phyloP scores from a whole-genome alignment of 83 land plant genomes.

The Isoetes engelmannii region DNA sequence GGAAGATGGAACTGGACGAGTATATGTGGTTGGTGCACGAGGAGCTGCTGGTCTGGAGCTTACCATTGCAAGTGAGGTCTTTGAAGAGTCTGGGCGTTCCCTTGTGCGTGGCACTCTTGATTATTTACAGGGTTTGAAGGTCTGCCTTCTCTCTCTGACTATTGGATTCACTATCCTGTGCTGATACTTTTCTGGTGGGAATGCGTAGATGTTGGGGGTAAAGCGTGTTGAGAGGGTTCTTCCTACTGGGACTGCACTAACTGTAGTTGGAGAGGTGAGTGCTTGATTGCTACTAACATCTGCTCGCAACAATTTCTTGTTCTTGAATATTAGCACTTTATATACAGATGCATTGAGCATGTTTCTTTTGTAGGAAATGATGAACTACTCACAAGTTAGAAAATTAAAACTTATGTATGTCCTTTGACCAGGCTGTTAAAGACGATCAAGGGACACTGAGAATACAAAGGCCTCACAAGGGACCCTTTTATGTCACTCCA shows the following conservation, averaged over 20 bases:
- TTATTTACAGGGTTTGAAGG: constrained; percentile 95
- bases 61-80: constrained; percentile 87
- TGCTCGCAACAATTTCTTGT: too few species aligned
- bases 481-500: constrained; percentile 94
- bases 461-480: constrained; percentile 82
- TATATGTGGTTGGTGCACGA: constrained; percentile 81
- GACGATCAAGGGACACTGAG: constrained; percentile 83
- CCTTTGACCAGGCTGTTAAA: constrained; percentile 57
- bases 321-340: too few species aligned
- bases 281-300: too few species aligned
- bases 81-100: constrained; percentile 94
- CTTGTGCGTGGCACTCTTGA: constrained; percentile 91
- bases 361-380: not conserved
- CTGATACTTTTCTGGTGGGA: not conserved
- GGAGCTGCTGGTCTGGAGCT: constrained; percentile 72
- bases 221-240: constrained; percentile 91
- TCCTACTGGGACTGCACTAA: constrained; percentile 84
- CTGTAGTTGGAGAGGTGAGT: constrained; percentile 95
- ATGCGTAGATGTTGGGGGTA: constrained; percentile 86
- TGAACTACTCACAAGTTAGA: too few species aligned
- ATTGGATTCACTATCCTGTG: not conserved
- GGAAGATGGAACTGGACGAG: constrained; percentile 95
- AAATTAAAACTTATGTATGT: not conserved
- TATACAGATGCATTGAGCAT: not conserved
- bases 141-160: constrained; percentile 15